Evolutionary conservation across 371 early-diverging fungal genomes (phyloP).

Genomic region (Circinella umbellata): DNA sequence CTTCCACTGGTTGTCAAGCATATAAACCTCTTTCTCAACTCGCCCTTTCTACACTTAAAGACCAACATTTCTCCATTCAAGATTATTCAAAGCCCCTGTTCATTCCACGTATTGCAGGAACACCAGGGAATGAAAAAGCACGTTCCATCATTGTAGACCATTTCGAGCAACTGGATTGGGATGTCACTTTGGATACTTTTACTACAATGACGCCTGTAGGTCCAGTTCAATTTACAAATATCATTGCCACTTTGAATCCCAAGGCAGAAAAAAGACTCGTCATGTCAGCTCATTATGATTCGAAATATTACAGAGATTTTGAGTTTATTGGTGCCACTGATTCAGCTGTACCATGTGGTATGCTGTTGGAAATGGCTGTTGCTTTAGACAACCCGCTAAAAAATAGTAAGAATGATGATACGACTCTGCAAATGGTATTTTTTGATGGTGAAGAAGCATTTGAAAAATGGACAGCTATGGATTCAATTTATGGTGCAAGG

Average conservation of each 20-base stretch:
- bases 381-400: constrained; percentile 26
- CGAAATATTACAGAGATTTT: constrained; percentile 70
- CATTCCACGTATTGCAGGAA: constrained; percentile 79
- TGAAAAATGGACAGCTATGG: constrained; percentile 71
- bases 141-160: constrained; percentile 69
- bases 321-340: constrained; percentile 87
- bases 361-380: constrained; percentile 84
- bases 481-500: constrained; percentile 93
- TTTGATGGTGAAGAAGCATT: constrained; percentile 99
- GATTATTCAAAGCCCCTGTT: constrained; percentile 66
- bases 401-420: constrained; percentile 31
- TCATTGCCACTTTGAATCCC: constrained; percentile 87
- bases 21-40: constrained; percentile 13
- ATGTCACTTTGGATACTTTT: constrained; percentile 83
- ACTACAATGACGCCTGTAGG: constrained; percentile 78
- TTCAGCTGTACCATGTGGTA: constrained; percentile 85
- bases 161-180: constrained; percentile 72
- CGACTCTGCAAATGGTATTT: constrained; percentile 88
- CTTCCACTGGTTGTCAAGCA: background rate
- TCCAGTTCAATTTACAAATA: constrained; percentile 77
- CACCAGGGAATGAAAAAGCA: constrained; percentile 70
- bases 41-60: constrained; percentile 19
- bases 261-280: constrained; percentile 74
- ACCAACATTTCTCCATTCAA: background rate
- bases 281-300: constrained; percentile 93